Base-by-base conservation (phyloP, 2,329 filamentous ascomycete species). In the Daldinia eschscholtzii region DNA sequence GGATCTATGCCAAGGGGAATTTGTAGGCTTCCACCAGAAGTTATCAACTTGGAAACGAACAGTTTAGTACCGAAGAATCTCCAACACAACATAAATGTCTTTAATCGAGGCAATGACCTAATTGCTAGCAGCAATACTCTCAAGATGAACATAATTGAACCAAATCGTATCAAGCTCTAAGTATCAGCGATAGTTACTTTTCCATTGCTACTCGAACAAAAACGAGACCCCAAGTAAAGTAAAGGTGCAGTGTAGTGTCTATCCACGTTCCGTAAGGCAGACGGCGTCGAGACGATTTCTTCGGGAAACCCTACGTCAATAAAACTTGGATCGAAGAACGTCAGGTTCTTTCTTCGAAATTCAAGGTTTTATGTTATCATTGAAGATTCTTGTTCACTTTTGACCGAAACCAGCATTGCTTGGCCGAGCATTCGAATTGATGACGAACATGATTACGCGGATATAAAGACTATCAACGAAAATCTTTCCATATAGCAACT, bases 371-470 rank as follows among this genome's bases (percentile, higher is more conserved):
- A 50, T 42, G 20, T 2, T 23, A 15, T 30, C 3, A 30, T 30
- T 50, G 5, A 50, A 30, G 26, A 5, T 50, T 50, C 2, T 3
- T n/a, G n/a, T 23, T 50, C 7, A 6, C 26, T 3, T 28, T 30
- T 5, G 46, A 18, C 46, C 46, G 46, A 50, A 10, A 28, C 46
- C 10, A 15, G 3, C 46, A 23, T 50, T 18, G 18, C 26, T 50
- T 23, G 46, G 13, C 26, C 13, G 46, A 18, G 12, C 6, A 7
- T 50, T 50, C 5, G 26, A 50, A 50, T n/a, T 23, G 4, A 50
- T 50, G 46, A 50, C 46, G 46, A 30, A 28, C 13, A 6, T 30
- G 26, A 50, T 50, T 50, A 30, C 46, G 26, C 26, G n/a, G 46
- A 13, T 15, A 50, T 30, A 28, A 30, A 50, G 46, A 23, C 12